A percentile compares a stretch with the other conserved stretches of the same genome.
phyloP scores from a whole-genome alignment of 1,284 basidiomycete genomes.

The Anthracocystis walkeri region DNA sequence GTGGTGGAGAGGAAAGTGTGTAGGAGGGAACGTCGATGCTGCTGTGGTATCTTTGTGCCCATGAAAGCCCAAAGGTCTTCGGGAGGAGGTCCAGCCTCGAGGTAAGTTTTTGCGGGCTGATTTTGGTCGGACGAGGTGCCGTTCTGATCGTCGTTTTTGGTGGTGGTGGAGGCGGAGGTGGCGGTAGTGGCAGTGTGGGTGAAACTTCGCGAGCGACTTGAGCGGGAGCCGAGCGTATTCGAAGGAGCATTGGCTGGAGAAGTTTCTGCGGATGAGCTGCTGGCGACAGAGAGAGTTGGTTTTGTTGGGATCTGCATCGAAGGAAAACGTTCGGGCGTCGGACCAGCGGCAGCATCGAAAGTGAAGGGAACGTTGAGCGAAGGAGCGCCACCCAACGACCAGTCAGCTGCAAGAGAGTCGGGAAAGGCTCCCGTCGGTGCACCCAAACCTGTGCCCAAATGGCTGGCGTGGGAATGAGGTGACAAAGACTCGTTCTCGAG shows the following conservation, averaged over 20 bases:
- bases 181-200: slow-evolving; percentile 2
- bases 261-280: slow-evolving; percentile 45
- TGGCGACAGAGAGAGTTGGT: slow-evolving; percentile 30
- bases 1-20: slow-evolving; percentile 53
- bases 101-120: slow-evolving; percentile 32
- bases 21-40: slow-evolving; percentile 46
- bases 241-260: slow-evolving; percentile 28
- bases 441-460: slow-evolving; percentile 28
- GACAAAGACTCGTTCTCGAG: slow-evolving; percentile 48
- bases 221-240: slow-evolving; percentile 2
- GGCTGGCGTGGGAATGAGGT: slow-evolving; percentile 38
- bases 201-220: slow-evolving; percentile 19
- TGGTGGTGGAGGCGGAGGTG: slow-evolving; percentile 7
- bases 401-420: slow-evolving; percentile 40
- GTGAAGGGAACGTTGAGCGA: slow-evolving; percentile 51
- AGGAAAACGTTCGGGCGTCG: slow-evolving; percentile 27
- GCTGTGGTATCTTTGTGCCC: slow-evolving; percentile 45
- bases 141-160: slow-evolving; percentile 11
- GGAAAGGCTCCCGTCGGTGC: slow-evolving; percentile 21
- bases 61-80: slow-evolving; percentile 50
- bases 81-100: slow-evolving; percentile 38
- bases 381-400: slow-evolving; percentile 37
- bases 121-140: slow-evolving; percentile 9
- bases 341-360: slow-evolving; percentile 42
- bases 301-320: slow-evolving; percentile 41